Evolutionary conservation across 176 grass and related monocot genomes (phyloP).

Genomic region (Secale cereale): DNA sequence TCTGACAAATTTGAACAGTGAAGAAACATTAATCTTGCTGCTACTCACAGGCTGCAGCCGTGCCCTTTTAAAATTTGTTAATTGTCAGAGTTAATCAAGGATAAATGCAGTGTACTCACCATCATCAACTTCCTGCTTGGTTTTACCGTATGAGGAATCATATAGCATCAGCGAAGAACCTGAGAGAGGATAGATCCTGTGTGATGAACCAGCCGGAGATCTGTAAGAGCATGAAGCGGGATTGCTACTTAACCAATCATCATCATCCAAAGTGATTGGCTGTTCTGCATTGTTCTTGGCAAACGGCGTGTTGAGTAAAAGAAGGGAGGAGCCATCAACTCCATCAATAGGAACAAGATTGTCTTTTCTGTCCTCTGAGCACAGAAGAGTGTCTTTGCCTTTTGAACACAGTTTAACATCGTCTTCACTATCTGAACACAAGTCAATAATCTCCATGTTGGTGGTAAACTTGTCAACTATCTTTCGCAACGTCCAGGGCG

Average conservation of each 20-base stretch:
- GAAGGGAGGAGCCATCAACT: not conserved
- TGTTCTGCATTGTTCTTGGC: not conserved
- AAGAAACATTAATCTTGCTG: not conserved
- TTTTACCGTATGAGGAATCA: constrained; percentile 3
- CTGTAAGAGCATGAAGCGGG: constrained; percentile 20
- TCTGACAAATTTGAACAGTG: not conserved
- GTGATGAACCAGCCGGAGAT: not conserved
- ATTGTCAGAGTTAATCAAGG: not conserved
- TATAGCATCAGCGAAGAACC: constrained; percentile 15
- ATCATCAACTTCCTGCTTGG: constrained; percentile 1
- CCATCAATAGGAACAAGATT: not conserved
- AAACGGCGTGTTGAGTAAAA: not conserved
- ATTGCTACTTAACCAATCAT: not conserved
- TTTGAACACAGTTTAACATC: not conserved
- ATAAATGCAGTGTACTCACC: not conserved
- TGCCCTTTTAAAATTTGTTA: not conserved
- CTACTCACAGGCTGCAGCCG: not conserved
- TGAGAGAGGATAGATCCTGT: not conserved
- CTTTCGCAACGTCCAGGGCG: not conserved
- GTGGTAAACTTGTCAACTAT: not conserved
- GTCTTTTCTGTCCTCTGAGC: constrained; percentile 5
- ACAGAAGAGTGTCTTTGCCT: not conserved
- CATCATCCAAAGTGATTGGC: not conserved
- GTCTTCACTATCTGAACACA: constrained; percentile 47
- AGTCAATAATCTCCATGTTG: constrained; percentile 42